Conservation (phyloP, 2,329 filamentous ascomycete species). For the Fusarium papillatum region DNA sequence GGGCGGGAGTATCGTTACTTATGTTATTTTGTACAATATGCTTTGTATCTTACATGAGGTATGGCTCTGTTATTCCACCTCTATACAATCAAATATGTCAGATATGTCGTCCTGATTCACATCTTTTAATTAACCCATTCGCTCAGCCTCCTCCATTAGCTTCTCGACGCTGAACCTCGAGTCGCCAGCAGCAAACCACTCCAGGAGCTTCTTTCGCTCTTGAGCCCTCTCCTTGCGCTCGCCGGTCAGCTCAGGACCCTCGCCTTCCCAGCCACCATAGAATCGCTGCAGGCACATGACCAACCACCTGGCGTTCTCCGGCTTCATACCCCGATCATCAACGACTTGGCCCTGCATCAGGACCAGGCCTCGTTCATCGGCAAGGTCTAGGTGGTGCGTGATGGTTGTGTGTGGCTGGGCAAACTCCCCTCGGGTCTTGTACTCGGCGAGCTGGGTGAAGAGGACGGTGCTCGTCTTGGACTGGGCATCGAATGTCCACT, state of each 20-base stretch:
- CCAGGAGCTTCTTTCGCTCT: conserved; percentile 78
- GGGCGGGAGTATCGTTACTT: not conserved
- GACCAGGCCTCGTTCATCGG: conserved; percentile 80
- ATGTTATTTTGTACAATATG: conserved; percentile 10
- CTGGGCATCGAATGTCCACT: conserved; percentile 89
- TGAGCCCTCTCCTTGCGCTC: conserved; percentile 68
- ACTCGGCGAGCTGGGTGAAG: conserved; percentile 95
- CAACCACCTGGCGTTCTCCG: conserved; percentile 90
- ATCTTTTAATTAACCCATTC: conserved; percentile 64
- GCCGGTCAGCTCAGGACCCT: conserved; percentile 49
- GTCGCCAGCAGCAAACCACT: conserved; percentile 87
- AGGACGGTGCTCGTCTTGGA: conserved; percentile 80
- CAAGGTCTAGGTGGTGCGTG: conserved; percentile 90
- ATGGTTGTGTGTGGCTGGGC: conserved; percentile 94
- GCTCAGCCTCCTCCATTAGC: conserved; percentile 91
- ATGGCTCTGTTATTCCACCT: conserved; percentile 3
- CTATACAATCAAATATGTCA: not conserved
- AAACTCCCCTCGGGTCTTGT: conserved; percentile 90
- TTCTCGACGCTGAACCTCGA: conserved; percentile 84
- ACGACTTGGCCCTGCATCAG: conserved; percentile 88
- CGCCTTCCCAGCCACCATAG: conserved; percentile 77
- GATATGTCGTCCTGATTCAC: not conserved
- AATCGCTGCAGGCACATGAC: conserved; percentile 96
- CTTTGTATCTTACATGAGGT: conserved; percentile 28
- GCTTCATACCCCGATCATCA: conserved; percentile 80